Base-by-base conservation (phyloP, 2,329 filamentous ascomycete species). In the Neofusicoccum parvum region DNA sequence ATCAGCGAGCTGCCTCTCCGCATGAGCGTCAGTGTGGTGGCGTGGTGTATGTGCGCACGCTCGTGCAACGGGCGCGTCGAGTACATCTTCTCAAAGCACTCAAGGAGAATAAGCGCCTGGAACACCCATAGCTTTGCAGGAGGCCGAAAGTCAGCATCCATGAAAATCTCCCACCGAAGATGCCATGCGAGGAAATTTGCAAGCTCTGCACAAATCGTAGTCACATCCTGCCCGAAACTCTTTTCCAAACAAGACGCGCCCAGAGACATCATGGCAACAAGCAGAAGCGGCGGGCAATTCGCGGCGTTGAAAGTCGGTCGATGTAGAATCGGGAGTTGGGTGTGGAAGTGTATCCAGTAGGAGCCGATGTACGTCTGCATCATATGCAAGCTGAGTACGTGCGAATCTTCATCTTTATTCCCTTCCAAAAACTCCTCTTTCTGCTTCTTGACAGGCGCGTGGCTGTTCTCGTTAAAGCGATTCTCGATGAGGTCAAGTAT, bases 21-120 rank as follows among this genome's bases (percentile, higher is more conserved):
- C 94, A 99, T 98, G 66, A 98, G 81, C 0, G 94, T 97, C 69
- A 99, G 88, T 0, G 94, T 97, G 0, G 94, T 97, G 14, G 94
- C 94, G 75, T 99, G 95, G 73, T 98, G 94, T 51, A 98, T 97
- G 72, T 98, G 94, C 1, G 94, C 94, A 69, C 95, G 86, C 78
- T 99, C 95, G 77, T 99, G 95, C 37, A 98, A 82, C 66, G 92
- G 90, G 69, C 94, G 87, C 0, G 94, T 97, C 45, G 93, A 95
- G 76, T 94, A 98, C 91, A 97, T 95, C 83, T 99, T 99, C 80
- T 99, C 95, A 72, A 96, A 98, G 0, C 97, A 81, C 76, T 99
- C 95, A 12, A 98, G 84, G 5, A 98, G 84, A 4, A 98, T 82
- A 60, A 98, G 81, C 1, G 94, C 90, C 76, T 98, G 95, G 80